Conservation (phyloP, 2,329 filamentous ascomycete species). For the Aspergillus tanneri region DNA sequence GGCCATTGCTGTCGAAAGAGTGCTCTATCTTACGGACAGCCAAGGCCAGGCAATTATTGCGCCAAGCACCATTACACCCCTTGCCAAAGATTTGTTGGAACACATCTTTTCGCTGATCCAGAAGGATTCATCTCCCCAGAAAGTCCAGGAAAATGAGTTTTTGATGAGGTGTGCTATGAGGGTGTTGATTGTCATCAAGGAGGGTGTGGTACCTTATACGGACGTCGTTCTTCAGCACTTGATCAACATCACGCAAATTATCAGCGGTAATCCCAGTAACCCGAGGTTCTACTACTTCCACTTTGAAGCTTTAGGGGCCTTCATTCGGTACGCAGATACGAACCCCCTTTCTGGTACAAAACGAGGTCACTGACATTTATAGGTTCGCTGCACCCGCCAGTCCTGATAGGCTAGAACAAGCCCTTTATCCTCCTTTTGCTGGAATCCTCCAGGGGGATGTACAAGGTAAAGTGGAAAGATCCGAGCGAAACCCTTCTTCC, state of each 20-base stretch:
- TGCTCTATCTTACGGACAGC: slow-evolving; percentile 78
- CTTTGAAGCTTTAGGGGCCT: slow-evolving; percentile 88
- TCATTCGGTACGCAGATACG: slow-evolving; percentile 63
- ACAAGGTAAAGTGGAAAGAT: slow-evolving; percentile 56
- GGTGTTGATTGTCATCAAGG: slow-evolving; percentile 89
- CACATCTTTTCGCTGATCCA: slow-evolving; percentile 92
- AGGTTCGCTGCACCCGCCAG: slow-evolving; percentile 67
- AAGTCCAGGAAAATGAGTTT: slow-evolving; percentile 98
- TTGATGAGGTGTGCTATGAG: slow-evolving; percentile 98
- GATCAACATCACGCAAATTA: slow-evolving; percentile 84
- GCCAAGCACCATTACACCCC: slow-evolving; percentile 72
- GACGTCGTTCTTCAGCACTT: slow-evolving; percentile 81
- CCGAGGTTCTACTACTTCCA: slow-evolving; percentile 98
- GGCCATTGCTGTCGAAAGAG: slow-evolving; percentile 91
- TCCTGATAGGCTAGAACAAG: slow-evolving; percentile 72
- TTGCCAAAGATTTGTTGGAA: slow-evolving; percentile 80
- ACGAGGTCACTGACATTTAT: slow-evolving; percentile 14
- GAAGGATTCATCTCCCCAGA: slow-evolving; percentile 77
- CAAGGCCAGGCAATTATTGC: slow-evolving; percentile 75
- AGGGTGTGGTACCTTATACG: slow-evolving; percentile 70
- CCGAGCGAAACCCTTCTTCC: not conserved
- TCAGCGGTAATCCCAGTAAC: slow-evolving; percentile 93
- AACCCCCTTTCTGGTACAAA: not conserved
- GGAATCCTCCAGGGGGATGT: slow-evolving; percentile 78
- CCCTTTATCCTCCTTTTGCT: slow-evolving; percentile 80